A percentile compares a stretch with the other conserved stretches of the same genome.
Conservation (phyloP, 2,329 filamentous ascomycete genomes). For the Aspergillus sp. region DNA sequence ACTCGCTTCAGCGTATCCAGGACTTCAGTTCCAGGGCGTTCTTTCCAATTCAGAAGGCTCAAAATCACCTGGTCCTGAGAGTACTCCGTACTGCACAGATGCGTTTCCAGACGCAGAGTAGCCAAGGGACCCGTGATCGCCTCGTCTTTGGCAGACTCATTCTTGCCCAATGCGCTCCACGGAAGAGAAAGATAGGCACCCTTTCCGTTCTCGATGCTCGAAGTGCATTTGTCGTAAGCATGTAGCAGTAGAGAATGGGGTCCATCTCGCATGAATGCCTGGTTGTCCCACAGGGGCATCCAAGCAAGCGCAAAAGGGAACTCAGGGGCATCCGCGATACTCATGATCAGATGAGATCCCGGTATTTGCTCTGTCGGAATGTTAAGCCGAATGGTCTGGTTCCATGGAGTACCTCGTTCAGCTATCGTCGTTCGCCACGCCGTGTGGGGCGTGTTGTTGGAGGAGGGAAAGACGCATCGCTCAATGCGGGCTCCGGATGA, state of each 20-base stretch:
- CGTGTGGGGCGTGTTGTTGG: constrained; percentile 73
- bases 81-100: constrained; percentile 89
- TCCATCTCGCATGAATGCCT: constrained; percentile 86
- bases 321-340: constrained; percentile 78
- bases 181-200: constrained; percentile 84
- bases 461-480: constrained; percentile 81
- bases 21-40: constrained; percentile 68
- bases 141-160: constrained; percentile 68
- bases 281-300: constrained; percentile 89
- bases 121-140: constrained; percentile 75
- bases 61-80: constrained; percentile 88
- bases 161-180: constrained; percentile 68
- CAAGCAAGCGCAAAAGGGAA: constrained; percentile 89
- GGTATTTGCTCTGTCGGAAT: constrained; percentile 77
- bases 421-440: constrained; percentile 84
- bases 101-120: constrained; percentile 74
- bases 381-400: constrained; percentile 78
- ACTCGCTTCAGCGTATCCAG: constrained; percentile 74
- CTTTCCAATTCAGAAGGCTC: constrained; percentile 82
- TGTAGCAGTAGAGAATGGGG: constrained; percentile 78
- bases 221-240: constrained; percentile 87
- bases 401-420: constrained; percentile 79
- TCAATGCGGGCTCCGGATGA: constrained; percentile 77
- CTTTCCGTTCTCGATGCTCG: constrained; percentile 66
- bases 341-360: constrained; percentile 82